Conservation (phyloP, 2,329 filamentous ascomycete genomes). For the Calonectria fujianensis region DNA sequence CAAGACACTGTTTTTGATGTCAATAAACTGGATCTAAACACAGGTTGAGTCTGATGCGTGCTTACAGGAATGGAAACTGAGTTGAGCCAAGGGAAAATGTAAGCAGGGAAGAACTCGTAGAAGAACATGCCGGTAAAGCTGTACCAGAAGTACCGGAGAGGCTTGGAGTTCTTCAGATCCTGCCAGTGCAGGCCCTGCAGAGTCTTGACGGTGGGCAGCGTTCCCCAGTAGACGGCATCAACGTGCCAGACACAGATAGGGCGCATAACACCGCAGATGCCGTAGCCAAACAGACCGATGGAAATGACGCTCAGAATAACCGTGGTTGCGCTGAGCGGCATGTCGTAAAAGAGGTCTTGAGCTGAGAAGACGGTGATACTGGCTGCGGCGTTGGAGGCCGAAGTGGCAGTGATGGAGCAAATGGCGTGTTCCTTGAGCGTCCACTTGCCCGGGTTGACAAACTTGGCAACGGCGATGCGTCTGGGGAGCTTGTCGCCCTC, state of each 20-base stretch:
- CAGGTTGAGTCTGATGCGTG: rapidly evolving
- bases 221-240: slow-evolving; percentile 74
- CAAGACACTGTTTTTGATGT: slow-evolving; percentile 63
- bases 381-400: slow-evolving; percentile 69
- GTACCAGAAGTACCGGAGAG: slow-evolving; percentile 72
- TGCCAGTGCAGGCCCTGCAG: slow-evolving; percentile 74
- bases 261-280: slow-evolving; percentile 71
- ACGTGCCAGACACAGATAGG: slow-evolving; percentile 74
- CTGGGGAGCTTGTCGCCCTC: slow-evolving; percentile 62
- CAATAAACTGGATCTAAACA: background rate
- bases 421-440: slow-evolving; percentile 74
- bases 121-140: slow-evolving; percentile 67
- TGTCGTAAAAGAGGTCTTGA: slow-evolving; percentile 71
- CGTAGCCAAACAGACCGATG: slow-evolving; percentile 74
- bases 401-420: slow-evolving; percentile 72
- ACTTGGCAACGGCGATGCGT: slow-evolving; percentile 63
- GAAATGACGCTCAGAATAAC: slow-evolving; percentile 71
- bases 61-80: slow-evolving; percentile 69
- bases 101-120: slow-evolving; percentile 73
- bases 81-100: slow-evolving; percentile 74
- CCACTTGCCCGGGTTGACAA: slow-evolving; percentile 72
- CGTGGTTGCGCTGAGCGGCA: slow-evolving; percentile 66
- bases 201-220: slow-evolving; percentile 70
- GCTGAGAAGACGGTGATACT: slow-evolving; percentile 67
- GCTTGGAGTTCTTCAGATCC: slow-evolving; percentile 68